Percentiles rank a stretch among this genome's conserved stretches.
Evolutionary conservation across 345 rosid genomes (phyloP).

Genomic region (Gossypium bickii): DNA sequence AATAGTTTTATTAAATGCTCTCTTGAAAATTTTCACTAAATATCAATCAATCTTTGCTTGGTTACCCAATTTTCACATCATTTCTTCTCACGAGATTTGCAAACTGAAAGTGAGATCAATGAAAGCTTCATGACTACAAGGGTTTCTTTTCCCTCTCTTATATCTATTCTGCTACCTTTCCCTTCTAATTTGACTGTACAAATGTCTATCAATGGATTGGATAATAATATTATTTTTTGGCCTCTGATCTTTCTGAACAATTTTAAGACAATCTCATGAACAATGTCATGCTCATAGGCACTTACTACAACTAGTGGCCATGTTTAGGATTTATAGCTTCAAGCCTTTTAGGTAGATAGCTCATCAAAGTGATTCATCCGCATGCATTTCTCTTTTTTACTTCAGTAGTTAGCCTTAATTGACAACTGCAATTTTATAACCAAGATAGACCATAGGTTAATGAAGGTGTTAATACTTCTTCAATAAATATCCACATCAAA

Average conservation of each 20-base stretch:
- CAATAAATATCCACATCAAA: no score
- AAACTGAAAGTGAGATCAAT: no score
- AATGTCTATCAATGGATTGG: neutral
- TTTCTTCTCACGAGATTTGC: no score
- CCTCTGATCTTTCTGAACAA: neutral
- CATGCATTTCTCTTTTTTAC: neutral
- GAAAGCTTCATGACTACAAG: no score
- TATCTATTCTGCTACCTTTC: no score
- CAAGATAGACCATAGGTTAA: neutral
- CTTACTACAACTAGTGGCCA: neutral
- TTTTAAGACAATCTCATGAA: neutral
- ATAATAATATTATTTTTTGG: neutral
- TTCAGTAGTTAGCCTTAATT: neutral
- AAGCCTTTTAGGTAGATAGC: neutral
- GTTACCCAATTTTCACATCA: no score
- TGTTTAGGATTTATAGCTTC: neutral
- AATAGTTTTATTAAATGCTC: no score
- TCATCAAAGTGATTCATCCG: neutral
- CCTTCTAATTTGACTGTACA: neutral
- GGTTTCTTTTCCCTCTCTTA: no score
- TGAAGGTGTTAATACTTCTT: neutral
- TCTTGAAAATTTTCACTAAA: no score
- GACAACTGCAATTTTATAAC: neutral
- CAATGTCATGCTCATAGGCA: neutral
- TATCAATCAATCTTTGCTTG: no score